Base-by-base conservation (phyloP, 192 early-diverging fungal genomes). In the Kappamyces sp. region DNA sequence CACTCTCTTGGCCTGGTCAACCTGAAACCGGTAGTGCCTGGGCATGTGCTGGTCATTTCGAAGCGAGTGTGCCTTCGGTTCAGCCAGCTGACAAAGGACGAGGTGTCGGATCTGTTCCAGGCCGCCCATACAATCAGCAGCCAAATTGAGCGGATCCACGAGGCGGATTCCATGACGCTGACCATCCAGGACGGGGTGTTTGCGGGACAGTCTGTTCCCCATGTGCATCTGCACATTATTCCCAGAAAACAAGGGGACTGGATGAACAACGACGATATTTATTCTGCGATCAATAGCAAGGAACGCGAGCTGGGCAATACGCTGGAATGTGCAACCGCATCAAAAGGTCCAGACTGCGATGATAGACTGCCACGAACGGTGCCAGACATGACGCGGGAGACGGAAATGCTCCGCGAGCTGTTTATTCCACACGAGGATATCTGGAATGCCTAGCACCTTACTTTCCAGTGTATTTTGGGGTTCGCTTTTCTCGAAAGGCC, bases 181-280 rank as follows among this genome's bases (percentile, higher is more conserved):
- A 84, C 87, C 9, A 81, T 94, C 10, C 87, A 89, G 82, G 90
- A 93, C 68, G 88, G 90, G 2, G 69, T 78, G 0, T 66, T 64
- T 23, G 87, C 90, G 3, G 88, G 85, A 3, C 86, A 91, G 67
- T 78, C 92, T 15, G 91, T 98, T 3, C 80, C 87, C 6, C 95
- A 98, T 70, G 86, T 88, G 5, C 95, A 98, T 59, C 67, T 95
- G 34, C 95, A 98, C 69, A 61, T 98, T 33, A 90, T 98, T 42
- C 93, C 94, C 40, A 79, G 94, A 6, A 73, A 67, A 38, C 62
- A 68, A 12, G 87, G 87, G 33, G 92, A 98, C 63, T 93, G 78
- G 74, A 72, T 74, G 8, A 75, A 87, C 55, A 95, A 94, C 57
- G 91, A 98, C 68, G 90, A 92, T 40, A 86, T 94, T 42, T 93